Base-by-base conservation (phyloP, 176 grass and related monocot genomes). In the Eragrostis nindensis region DNA sequence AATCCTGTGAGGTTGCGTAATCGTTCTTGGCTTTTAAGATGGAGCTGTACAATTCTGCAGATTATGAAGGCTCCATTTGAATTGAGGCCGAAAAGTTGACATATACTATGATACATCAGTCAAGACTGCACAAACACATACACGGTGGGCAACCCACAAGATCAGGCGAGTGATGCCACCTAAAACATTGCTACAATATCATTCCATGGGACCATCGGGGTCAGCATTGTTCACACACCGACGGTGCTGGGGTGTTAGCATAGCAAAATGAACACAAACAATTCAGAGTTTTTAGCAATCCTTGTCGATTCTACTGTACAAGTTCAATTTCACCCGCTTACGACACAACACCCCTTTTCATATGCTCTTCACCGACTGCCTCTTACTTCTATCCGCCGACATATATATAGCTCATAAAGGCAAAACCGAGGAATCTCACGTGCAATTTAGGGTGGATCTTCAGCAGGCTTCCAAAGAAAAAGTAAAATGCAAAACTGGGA, bases 401-500 rank as follows among this genome's bases (percentile, higher is more conserved):
- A 32, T 1, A 49, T 5, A 47, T 24, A 57, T 30, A 73, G 57
- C 11, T 56, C 5, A 9, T 13, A 2, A 29, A 11, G 71, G 79
- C 36, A 71, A 82, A 72, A 57, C 71, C 25, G 45, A 73, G 68
- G 59, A 11, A 25, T 18, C 10, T 46, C 76, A 66, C 40, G 29
- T 32, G 36, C 42, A 16, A 3, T 49, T 63, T 77, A 56, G 46
- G 68, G 57, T 32, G 24, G 79, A 85, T 79, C 76, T 65, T 56
- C 39, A 47, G 61, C 41, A 68, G 62, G 47, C 30, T 26, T 36
- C 1, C 32, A 27, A 77, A 66, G 32, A 64, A 39, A 27, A 85
- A 89, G 83, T 30, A 74, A 48, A 17, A 62, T 76, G 55, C 82
- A 89, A 89, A 89, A 82, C 47, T 36, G 82, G 65, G 56, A 66